A percentile compares a stretch with the other conserved stretches of the same genome.
Evolutionary conservation across 257 asterid species (phyloP).

Genomic region (Solanum peruvianum): DNA sequence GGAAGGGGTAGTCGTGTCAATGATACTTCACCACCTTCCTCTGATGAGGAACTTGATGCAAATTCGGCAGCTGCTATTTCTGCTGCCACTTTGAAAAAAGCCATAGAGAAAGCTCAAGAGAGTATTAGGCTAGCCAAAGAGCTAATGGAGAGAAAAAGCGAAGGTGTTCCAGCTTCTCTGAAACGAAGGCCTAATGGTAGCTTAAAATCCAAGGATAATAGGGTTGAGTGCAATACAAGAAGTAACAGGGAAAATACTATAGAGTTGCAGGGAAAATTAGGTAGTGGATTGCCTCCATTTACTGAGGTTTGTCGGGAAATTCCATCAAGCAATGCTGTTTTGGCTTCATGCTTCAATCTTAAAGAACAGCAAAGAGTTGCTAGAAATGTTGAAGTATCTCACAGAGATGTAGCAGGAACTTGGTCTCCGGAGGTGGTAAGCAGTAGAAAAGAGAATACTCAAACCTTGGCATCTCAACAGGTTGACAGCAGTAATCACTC

Average conservation of each 20-base stretch:
- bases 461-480: conserved; percentile 24
- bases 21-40: conserved; percentile 27
- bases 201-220: conserved; percentile 20
- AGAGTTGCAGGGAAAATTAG: conserved; percentile 17
- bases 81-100: conserved; percentile 72
- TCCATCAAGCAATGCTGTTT: conserved; percentile 3
- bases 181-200: conserved; percentile 21
- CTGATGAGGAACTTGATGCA: conserved; percentile 68
- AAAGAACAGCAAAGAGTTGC: conserved; percentile 4
- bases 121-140: conserved; percentile 76
- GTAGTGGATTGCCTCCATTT: conserved; percentile 8
- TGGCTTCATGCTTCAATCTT: conserved; percentile 15
- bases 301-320: conserved; percentile 14
- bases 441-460: conserved; percentile 19
- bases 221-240: conserved; percentile 19
- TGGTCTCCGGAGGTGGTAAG: conserved; percentile 22
- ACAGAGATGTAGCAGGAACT: conserved; percentile 18
- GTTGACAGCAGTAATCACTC: conserved; percentile 16
- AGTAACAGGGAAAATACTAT: conserved; percentile 12
- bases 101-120: conserved; percentile 87
- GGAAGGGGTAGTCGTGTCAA: conserved; percentile 11
- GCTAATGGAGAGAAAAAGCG: conserved; percentile 63
- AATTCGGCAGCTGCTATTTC: conserved; percentile 75
- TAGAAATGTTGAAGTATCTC: conserved; percentile 24
- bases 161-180: conserved; percentile 21